Evolutionary conservation across 163 green algal genomes (phyloP), one percentile per base, ranked within the genome.

Genomic region (Scenedesmus sp.): DNA sequence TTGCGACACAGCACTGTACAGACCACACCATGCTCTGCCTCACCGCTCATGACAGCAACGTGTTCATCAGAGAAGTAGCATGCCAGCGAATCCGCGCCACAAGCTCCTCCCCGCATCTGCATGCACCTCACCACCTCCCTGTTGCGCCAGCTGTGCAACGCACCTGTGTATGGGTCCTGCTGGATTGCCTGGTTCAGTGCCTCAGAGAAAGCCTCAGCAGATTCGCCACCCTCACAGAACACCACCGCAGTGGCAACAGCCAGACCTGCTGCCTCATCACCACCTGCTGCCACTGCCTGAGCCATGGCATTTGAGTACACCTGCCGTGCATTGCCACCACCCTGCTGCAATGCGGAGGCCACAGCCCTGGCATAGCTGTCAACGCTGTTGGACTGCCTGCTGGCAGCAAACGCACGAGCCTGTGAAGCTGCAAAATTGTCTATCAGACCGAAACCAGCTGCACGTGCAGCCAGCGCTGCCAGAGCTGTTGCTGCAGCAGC

Each of bases 171-270:
- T 18, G 78, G 79, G 73, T 91, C 87, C 56, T 87, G 49, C 18
- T 70, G 49, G 79, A 91, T 87, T 15, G 79, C 87, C 26, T 81
- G 53, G 33, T 22, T 73, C 18, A 91, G 56, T 22, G 87, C 87
- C 42, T 87, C 79, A 7, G 87, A 49, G 30, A 80, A 91, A 9
- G 70, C 70, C 76, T 91, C 86, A 40, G 86, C 86, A 44, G 49
- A 76, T 12, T 59, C 87, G 7, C 87, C 87, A 2, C 87, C 87
- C 56, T 87, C 76, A 65, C 87, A 91, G 56, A 87, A 83, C 26
- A 91, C 87, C 13, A 86, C 78, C 5, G 87, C 87, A 44, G 79
- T 91, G 22, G 87, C 87, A 33, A 30, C 16, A 35, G 87, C 87
- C 15, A 91, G 87, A n/a, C 87, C 87, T 12, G 78, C n/a, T 22